These are phyloP conservation scores for Ustilago loliicola DNA, from an alignment of 1,284 basidiomycete genomes.

Conservation along the genomic window DNA sequence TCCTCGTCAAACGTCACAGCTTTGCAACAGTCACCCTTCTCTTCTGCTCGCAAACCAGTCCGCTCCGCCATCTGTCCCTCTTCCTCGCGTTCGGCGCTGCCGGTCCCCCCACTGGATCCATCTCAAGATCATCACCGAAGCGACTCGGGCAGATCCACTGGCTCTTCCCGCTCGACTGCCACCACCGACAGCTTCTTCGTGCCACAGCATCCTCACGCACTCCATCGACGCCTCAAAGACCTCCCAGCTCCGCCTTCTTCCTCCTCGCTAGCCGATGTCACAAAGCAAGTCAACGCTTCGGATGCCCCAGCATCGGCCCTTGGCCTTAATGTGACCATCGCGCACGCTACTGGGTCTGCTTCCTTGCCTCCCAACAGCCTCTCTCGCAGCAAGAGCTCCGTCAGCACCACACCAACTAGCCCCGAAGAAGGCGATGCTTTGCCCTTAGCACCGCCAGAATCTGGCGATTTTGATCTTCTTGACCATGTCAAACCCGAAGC, in stretches of 20 bases:
- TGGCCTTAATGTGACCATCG: conserved; percentile 21
- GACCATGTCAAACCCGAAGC: conserved; percentile 8
- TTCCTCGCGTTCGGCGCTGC: conserved; percentile 23
- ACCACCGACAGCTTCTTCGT: conserved; percentile 44
- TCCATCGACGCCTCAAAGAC: conserved; percentile 30
- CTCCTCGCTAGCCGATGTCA: conserved; percentile 13
- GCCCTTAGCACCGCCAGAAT: conserved; percentile 6
- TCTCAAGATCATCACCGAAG: conserved; percentile 43
- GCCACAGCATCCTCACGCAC: conserved; percentile 34
- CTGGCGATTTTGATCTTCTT: conserved; percentile 12
- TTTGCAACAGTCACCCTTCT: conserved; percentile 16
- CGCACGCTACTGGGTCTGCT: background rate
- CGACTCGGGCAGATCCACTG: conserved; percentile 43
- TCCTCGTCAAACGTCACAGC: conserved; percentile 20
- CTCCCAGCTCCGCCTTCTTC: conserved; percentile 23
- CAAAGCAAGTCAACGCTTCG: background rate
- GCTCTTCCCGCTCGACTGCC: conserved; percentile 43
- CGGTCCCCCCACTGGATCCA: conserved; percentile 18
- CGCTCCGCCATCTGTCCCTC: conserved; percentile 24
- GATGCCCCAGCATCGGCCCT: conserved; percentile 11
- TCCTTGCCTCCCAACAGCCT: conserved; percentile 15
- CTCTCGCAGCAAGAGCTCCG: conserved; percentile 43
- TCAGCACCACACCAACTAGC: conserved; percentile 52
- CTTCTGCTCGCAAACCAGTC: conserved; percentile 14
- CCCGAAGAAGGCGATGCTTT: conserved; percentile 37